Conservation (phyloP, 768 basidiomycete genomes). For the Agrocybe praecox region DNA sequence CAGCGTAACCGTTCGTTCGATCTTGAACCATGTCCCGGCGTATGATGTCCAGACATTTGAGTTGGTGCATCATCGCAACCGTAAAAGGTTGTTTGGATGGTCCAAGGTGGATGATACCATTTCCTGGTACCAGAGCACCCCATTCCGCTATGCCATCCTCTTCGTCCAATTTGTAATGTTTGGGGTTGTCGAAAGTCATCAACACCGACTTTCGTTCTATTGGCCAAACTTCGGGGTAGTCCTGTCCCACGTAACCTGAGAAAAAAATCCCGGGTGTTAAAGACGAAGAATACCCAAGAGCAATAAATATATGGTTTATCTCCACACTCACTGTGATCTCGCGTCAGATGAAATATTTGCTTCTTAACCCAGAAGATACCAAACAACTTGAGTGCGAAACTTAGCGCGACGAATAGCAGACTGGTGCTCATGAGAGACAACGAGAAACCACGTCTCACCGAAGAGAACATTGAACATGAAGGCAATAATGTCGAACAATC, state of each 20-base stretch:
- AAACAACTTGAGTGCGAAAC: conserved; percentile 20
- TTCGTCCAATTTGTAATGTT: conserved; percentile 29
- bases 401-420: conserved; percentile 18
- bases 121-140: conserved; percentile 28
- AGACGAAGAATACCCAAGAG: background rate
- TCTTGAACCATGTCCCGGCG: conserved; percentile 30
- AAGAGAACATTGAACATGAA: conserved; percentile 8
- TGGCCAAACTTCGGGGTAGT: conserved; percentile 34
- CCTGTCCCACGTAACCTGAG: conserved; percentile 29
- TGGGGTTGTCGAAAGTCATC: conserved; percentile 35
- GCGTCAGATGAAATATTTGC: conserved; percentile 20
- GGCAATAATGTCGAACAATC: background rate
- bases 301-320: background rate
- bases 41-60: conserved; percentile 36
- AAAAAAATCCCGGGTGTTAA: background rate
- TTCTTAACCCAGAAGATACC: conserved; percentile 23
- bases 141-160: conserved; percentile 30
- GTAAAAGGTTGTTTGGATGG: conserved; percentile 30
- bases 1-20: conserved; percentile 11
- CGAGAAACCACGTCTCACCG: conserved; percentile 6
- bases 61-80: conserved; percentile 37
- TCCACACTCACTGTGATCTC: conserved; percentile 25
- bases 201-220: conserved; percentile 29
- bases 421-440: conserved; percentile 16
- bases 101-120: conserved; percentile 34